Conservation (phyloP, 768 basidiomycete genomes). For the Trametes coccinea region DNA sequence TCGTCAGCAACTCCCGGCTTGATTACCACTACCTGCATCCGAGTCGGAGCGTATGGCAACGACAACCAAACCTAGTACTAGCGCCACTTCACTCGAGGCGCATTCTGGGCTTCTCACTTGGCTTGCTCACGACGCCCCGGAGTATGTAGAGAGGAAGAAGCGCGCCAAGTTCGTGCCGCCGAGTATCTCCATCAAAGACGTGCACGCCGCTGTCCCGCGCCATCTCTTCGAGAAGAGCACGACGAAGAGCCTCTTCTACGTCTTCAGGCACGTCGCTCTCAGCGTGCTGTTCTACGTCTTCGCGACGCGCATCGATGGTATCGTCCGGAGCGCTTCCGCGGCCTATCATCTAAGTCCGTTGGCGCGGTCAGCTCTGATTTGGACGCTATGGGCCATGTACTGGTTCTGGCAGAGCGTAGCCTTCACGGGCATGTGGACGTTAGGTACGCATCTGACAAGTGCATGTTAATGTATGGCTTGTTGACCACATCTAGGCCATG, state of each 20-base stretch:
- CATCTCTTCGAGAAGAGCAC: constrained; percentile 50
- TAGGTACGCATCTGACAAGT: constrained; percentile 16
- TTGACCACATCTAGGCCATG: constrained; percentile 38
- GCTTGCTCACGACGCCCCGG: constrained; percentile 41
- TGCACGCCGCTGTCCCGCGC: constrained; percentile 50
- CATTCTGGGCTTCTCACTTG: constrained; percentile 1
- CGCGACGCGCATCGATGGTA: constrained; percentile 38
- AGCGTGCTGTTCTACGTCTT: constrained; percentile 41
- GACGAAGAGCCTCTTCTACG: constrained; percentile 43
- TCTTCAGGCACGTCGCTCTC: constrained; percentile 43
- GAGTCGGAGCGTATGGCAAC: too few species aligned
- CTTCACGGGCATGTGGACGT: constrained; percentile 28
- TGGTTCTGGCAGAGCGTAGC: constrained; percentile 32
- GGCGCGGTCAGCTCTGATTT: background rate
- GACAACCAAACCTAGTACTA: too few species aligned
- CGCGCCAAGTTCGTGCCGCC: constrained; percentile 44
- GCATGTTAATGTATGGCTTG: too few species aligned
- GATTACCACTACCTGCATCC: too few species aligned
- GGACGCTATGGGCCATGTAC: constrained; percentile 22
- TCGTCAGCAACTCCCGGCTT: too few species aligned
- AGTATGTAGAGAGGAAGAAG: constrained; percentile 47
- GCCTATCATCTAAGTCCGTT: background rate
- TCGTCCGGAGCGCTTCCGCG: background rate
- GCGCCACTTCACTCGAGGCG: too few species aligned
- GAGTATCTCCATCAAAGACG: constrained; percentile 39